phyloP scores from a whole-genome alignment of 345 rosid genomes.

The Hevea brasiliensis region DNA sequence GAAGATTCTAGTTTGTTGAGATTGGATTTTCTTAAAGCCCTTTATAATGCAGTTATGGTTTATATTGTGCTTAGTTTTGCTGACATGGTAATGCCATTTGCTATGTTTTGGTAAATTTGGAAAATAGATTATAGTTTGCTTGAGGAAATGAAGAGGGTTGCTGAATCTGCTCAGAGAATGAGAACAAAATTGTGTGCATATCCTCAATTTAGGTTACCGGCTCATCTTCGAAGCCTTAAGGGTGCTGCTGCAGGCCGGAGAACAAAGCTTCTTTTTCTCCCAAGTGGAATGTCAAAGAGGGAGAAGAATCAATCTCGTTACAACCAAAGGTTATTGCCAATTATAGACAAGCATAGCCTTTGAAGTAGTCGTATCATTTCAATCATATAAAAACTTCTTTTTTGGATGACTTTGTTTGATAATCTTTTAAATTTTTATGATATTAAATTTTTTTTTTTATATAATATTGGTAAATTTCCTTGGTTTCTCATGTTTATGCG shows the following conservation, averaged over 20 bases:
- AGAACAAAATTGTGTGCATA: slow-evolving; percentile 44
- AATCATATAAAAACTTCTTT: background rate
- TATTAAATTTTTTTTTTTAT: background rate
- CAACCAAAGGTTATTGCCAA: slow-evolving; percentile 38
- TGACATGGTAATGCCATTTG: background rate
- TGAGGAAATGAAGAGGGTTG: slow-evolving; percentile 75
- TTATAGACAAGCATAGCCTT: too few relatives aligned
- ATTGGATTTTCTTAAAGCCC: background rate
- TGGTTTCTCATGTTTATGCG: background rate
- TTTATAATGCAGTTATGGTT: background rate
- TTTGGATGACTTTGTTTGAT: background rate
- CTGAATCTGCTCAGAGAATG: slow-evolving; percentile 69
- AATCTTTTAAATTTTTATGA: background rate
- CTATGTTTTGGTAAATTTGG: background rate
- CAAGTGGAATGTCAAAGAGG: slow-evolving; percentile 76
- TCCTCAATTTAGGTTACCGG: slow-evolving; percentile 39
- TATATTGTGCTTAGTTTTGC: background rate
- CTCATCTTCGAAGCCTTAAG: slow-evolving; percentile 39
- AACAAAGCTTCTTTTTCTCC: slow-evolving; percentile 60
- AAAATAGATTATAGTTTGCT: slow-evolving; percentile 70
- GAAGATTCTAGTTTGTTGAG: background rate
- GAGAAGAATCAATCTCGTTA: slow-evolving; percentile 57
- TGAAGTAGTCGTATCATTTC: too few relatives aligned
- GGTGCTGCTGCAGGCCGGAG: slow-evolving; percentile 57
- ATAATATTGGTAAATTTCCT: slow-evolving; percentile 1